Conservation (phyloP, 352 stramenopile genomes). For the Globisporangium paroecandrum region DNA sequence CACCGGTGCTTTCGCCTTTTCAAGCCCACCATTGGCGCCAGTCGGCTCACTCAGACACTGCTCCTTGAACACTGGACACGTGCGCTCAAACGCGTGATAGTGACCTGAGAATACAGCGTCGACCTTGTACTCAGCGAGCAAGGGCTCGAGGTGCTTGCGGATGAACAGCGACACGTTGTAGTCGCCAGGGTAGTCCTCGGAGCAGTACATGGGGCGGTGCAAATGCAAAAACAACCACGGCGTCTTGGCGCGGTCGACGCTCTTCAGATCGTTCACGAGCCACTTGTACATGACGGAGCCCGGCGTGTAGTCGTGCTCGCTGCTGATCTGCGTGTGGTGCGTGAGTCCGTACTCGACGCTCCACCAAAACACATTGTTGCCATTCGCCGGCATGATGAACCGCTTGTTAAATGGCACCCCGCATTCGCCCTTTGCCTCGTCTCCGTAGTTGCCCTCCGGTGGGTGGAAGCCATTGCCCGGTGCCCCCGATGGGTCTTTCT, state of each 20-base stretch:
- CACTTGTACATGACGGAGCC: constrained; percentile 88
- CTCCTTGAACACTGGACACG: constrained; percentile 75
- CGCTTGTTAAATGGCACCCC: constrained; percentile 61
- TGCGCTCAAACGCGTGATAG: constrained; percentile 91
- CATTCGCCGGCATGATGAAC: constrained; percentile 49
- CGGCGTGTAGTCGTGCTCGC: constrained; percentile 85
- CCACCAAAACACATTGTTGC: constrained; percentile 81
- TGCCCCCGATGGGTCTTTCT: constrained; percentile 29
- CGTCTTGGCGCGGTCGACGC: constrained; percentile 79
- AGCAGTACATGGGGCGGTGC: constrained; percentile 90
- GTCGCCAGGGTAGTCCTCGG: constrained; percentile 53
- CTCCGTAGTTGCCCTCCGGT: constrained; percentile 55
- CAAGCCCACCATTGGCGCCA: constrained; percentile 5
- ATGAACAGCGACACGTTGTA: constrained; percentile 73
- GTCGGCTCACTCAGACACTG: constrained; percentile 61
- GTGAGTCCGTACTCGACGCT: constrained; percentile 87
- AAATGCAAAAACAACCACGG: constrained; percentile 91
- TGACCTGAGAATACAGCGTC: constrained; percentile 90
- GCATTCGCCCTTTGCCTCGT: constrained; percentile 60
- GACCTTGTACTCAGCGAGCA: constrained; percentile 84
- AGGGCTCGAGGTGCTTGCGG: constrained; percentile 85
- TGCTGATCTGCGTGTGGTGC: constrained; percentile 90
- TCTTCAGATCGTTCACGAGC: constrained; percentile 78
- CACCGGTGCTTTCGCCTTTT: constrained; percentile 46
- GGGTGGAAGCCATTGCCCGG: not conserved